phyloP scores from a whole-genome alignment of 257 asterid species.

The Prunella vulgaris region DNA sequence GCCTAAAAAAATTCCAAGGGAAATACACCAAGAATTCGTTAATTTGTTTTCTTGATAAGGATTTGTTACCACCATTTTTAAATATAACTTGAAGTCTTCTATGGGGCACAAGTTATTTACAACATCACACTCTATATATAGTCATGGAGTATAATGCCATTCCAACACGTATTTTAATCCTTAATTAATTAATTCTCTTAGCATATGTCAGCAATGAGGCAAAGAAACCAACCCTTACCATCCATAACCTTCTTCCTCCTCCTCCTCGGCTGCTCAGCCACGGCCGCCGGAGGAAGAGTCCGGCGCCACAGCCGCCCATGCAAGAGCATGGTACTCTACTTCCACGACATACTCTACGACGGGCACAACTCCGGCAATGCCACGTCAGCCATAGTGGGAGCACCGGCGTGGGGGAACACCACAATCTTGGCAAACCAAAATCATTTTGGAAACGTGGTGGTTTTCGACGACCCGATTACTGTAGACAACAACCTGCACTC shows the following conservation, averaged over 20 bases:
- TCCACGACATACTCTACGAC: slow-evolving; percentile 72
- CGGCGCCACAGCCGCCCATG: slow-evolving; percentile 36
- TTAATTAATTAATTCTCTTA: background rate
- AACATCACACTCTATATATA: background rate
- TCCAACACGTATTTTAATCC: background rate
- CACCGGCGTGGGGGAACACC: slow-evolving; percentile 64
- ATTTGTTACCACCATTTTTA: background rate
- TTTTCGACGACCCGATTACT: slow-evolving; percentile 80
- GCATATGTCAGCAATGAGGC: slow-evolving; percentile 20
- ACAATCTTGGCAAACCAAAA: slow-evolving; percentile 38
- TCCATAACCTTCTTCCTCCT: slow-evolving; percentile 8
- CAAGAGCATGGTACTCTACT: slow-evolving; percentile 46
- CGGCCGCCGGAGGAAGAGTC: background rate
- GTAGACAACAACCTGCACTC: slow-evolving; percentile 62
- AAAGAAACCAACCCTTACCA: slow-evolving; percentile 19
- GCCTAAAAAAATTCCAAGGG: background rate
- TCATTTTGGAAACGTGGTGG: slow-evolving; percentile 57
- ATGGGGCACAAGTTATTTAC: background rate
- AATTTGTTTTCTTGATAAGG: background rate
- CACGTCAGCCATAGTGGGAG: slow-evolving; percentile 59
- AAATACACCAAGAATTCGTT: background rate
- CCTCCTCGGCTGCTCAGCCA: slow-evolving; percentile 17
- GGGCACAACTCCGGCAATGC: slow-evolving; percentile 64
- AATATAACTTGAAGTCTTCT: no score
- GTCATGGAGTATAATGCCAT: background rate